Base-by-base conservation (phyloP, 1,139 yeast genomes). In the Candida freyschussii region DNA sequence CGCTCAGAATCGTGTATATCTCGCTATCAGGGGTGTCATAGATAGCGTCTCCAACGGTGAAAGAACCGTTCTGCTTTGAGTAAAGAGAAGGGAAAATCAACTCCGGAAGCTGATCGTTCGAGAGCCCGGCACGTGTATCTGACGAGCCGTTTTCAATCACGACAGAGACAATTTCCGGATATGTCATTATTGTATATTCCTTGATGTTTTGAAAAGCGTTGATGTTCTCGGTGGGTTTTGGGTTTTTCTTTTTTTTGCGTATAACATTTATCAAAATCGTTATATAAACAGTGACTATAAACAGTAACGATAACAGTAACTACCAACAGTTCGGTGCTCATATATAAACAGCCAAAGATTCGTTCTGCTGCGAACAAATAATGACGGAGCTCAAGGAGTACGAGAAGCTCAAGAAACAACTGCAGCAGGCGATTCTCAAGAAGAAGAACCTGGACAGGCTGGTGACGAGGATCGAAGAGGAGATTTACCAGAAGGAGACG, bases 401-500 rank as follows among this genome's bases (percentile, higher is more conserved):
- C 59, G 79, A 77, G 36, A 69, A 70, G 48, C 62, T 84, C 48
- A 79, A 80, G 54, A 70, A 75, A 48, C 76, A 80, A 48, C 73
- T 89, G 13, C 76, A 78, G 25, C 76, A 74, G 38, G 73, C 80
- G 36, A 68, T 89, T 21, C 58, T 69, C 29, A 72, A 74, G 47
- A 83, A 85, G 56, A 76, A 76, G 34, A 72, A 68, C 29, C 61
- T 84, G 19, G 89, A 82, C 43, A 70, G 73, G 26, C 74, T 74
- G 45, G 66, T 85, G 33, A 71, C 70, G 24, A 59, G 60, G 30
- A 53, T 86, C 12, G 96, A 89, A 50, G 95, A 86, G 42, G 72
- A 75, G 36, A 80, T 91, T n/a, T 87, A 78, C 60, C 81, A 78
- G 37, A 75, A 75, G 43, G 97, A 91, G 56, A 77, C 83, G 6